Evolutionary conservation across 768 basidiomycete species (phyloP).

Genomic region (Mycena haematopus): DNA sequence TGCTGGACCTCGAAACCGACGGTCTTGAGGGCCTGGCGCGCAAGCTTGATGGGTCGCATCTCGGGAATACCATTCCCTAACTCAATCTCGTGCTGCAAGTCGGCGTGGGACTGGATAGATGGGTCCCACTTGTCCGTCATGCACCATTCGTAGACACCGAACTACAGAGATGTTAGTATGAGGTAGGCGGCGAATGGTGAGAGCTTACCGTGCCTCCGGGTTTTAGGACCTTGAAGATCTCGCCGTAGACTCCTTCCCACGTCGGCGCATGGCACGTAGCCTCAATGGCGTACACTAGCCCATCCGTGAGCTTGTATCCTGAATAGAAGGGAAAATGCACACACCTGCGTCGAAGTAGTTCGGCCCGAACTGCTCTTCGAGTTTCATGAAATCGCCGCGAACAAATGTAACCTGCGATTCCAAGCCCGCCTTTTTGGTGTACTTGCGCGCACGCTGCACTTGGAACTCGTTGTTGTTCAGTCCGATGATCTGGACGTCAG

Average conservation of each 20-base stretch:
- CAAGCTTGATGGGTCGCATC: conserved; percentile 80
- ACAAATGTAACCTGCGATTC: conserved; percentile 81
- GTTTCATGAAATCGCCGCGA: conserved; percentile 97
- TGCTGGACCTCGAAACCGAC: conserved; percentile 91
- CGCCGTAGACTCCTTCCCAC: conserved; percentile 94
- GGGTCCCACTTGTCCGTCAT: conserved; percentile 97
- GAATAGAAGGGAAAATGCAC: conserved; percentile 35
- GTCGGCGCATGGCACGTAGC: conserved; percentile 96
- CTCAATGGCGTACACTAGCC: conserved; percentile 95
- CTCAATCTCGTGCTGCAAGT: conserved; percentile 90
- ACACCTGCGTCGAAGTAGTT: conserved; percentile 92
- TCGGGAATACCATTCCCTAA: conserved; percentile 98
- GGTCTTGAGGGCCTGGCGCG: conserved; percentile 76
- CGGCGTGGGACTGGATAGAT: conserved; percentile 84
- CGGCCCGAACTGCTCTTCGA: conserved; percentile 89
- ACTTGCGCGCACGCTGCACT: conserved; percentile 79
- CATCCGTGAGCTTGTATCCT: neutral
- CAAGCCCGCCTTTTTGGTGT: conserved; percentile 80
- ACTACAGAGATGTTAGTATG: conserved; percentile 59
- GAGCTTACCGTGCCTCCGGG: conserved; percentile 89
- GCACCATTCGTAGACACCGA: conserved; percentile 98
- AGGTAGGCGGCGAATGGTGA: neutral
- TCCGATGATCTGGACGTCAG: conserved; percentile 84
- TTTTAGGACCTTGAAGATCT: conserved; percentile 93
- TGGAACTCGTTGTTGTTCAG: conserved; percentile 98